phyloP scores from a whole-genome alignment of 768 basidiomycete genomes.

The Phaeolepiota aurea region DNA sequence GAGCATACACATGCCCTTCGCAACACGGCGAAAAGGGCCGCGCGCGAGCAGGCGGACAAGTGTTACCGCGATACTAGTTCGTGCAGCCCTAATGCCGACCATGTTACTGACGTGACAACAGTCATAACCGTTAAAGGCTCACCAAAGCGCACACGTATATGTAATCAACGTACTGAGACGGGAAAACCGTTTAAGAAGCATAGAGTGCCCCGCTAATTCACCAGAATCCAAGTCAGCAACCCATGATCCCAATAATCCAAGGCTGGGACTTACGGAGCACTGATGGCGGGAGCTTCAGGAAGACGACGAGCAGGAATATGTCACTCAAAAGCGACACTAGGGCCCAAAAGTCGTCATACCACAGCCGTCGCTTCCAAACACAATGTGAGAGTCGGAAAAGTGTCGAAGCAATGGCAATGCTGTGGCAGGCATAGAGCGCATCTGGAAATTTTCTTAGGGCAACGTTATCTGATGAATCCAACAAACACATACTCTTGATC shows the following conservation, averaged over 20 bases:
- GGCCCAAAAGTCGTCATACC: constrained; percentile 11
- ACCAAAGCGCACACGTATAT: constrained; percentile 5
- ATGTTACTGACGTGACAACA: neutral
- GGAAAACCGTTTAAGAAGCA: neutral
- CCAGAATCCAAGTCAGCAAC: neutral
- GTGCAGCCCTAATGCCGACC: constrained; percentile 5
- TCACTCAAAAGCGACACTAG: constrained; percentile 4
- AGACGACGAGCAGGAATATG: constrained; percentile 1
- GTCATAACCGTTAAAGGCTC: neutral
- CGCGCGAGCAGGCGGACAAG: constrained; percentile 12
- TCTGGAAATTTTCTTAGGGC: neutral
- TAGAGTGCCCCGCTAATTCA: neutral
- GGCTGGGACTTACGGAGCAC: neutral
- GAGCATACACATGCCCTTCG: constrained; percentile 5
- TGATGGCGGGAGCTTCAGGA: neutral
- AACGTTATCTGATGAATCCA: neutral
- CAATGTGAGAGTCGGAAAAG: constrained; percentile 5
- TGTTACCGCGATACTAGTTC: constrained; percentile 12
- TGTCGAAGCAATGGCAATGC: constrained; percentile 6
- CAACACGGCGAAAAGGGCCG: constrained; percentile 7
- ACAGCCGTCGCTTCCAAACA: constrained; percentile 4
- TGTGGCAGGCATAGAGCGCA: neutral
- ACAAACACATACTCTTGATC: neutral
- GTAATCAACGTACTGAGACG: neutral
- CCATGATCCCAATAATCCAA: neutral